Conservation (phyloP, 306 rosid genomes). For the Aeschynomene evenia region DNA sequence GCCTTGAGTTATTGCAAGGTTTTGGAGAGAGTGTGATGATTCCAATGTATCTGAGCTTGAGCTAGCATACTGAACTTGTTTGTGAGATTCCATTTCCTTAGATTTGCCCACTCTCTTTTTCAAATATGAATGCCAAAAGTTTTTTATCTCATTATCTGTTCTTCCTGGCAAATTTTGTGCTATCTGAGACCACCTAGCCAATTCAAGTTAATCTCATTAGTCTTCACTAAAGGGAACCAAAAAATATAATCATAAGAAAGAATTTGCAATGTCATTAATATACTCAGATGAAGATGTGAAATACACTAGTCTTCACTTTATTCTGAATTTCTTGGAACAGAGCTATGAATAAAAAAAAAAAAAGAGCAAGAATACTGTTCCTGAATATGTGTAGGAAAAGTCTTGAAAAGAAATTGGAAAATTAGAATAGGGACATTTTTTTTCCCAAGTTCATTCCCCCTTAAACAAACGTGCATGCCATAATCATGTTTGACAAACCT, state of each 20-base stretch:
- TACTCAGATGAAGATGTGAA: background rate
- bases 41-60: constrained; percentile 67
- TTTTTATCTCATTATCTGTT: constrained; percentile 92
- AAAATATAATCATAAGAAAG: background rate
- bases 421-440: background rate
- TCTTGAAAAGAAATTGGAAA: background rate
- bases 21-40: constrained; percentile 51
- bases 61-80: constrained; percentile 42
- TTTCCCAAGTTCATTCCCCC: background rate
- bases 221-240: background rate
- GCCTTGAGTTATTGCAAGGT: constrained; percentile 32
- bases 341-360: background rate
- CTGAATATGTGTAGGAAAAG: constrained; percentile 4
- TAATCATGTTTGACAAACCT: constrained; percentile 27
- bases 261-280: background rate
- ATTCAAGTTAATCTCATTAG: background rate
- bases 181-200: constrained; percentile 92
- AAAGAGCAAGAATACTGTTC: background rate
- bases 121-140: constrained; percentile 94
- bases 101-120: constrained; percentile 74
- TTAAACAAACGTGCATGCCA: background rate
- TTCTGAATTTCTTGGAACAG: background rate
- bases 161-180: constrained; percentile 89
- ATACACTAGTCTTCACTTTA: background rate
- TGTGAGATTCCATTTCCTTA: constrained; percentile 41